These are phyloP conservation scores for Monosporascus sp. DNA, from an alignment of 2,329 filamentous ascomycete species.

Conservation along the genomic window DNA sequence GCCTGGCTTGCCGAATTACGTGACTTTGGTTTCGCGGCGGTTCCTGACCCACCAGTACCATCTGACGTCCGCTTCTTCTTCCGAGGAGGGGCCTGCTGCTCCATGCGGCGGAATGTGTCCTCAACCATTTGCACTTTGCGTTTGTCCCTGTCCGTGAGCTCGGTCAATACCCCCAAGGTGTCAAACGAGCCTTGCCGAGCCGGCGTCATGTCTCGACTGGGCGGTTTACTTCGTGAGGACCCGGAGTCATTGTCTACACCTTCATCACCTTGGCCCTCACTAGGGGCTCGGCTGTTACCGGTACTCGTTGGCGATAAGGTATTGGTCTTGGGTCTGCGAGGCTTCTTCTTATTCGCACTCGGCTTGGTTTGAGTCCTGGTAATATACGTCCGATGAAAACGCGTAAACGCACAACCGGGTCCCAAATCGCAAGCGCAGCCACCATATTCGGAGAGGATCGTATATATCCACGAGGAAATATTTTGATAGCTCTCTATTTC, in stretches of 20 bases:
- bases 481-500: slow-evolving; percentile 52
- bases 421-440: slow-evolving; percentile 70
- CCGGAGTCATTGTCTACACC: slow-evolving; percentile 49
- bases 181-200: slow-evolving; percentile 54
- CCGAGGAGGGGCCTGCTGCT: slow-evolving; percentile 49
- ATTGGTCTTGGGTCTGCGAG: slow-evolving; percentile 48
- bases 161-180: slow-evolving; percentile 54
- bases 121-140: slow-evolving; percentile 62
- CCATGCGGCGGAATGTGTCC: slow-evolving; percentile 57
- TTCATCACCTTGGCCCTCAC: slow-evolving; percentile 55
- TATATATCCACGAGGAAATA: slow-evolving; percentile 60
- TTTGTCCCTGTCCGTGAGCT: slow-evolving; percentile 62
- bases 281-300: slow-evolving; percentile 58
- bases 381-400: slow-evolving; percentile 56
- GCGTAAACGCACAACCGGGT: slow-evolving; percentile 56
- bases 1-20: slow-evolving; percentile 16
- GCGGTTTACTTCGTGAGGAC: slow-evolving; percentile 57
- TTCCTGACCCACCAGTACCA: slow-evolving; percentile 31
- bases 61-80: slow-evolving; percentile 62
- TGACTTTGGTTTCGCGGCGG: slow-evolving; percentile 34
- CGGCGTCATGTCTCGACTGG: slow-evolving; percentile 61
- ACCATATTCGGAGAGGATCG: slow-evolving; percentile 70
- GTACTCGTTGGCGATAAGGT: slow-evolving; percentile 58
- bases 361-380: slow-evolving; percentile 37
- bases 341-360: slow-evolving; percentile 37